Percentiles rank a stretch among this genome's conserved stretches.
Evolutionary conservation across 495 filamentous ascomycete species (phyloP).

Genomic region (Entonaema liquescens): DNA sequence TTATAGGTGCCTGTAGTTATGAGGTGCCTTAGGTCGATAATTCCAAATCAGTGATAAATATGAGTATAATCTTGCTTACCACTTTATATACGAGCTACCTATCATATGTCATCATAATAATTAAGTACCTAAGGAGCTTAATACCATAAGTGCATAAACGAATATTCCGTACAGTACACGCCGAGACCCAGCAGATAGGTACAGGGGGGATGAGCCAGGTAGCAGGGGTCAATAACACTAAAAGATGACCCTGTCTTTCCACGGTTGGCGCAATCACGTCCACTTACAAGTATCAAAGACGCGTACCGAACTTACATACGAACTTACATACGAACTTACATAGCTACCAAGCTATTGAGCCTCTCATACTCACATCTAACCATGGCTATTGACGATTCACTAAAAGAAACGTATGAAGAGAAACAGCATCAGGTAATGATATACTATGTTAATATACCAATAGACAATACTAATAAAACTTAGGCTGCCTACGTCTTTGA

Average conservation of each 20-base stretch:
- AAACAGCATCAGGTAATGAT: constrained; percentile 60
- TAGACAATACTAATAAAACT: constrained; percentile 25
- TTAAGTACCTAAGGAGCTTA: too few species aligned
- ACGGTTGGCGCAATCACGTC: constrained; percentile 1
- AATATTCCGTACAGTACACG: too few species aligned
- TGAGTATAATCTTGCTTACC: too few species aligned
- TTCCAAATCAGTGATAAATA: too few species aligned
- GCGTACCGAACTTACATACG: constrained; percentile 14
- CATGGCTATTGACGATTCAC: constrained; percentile 40
- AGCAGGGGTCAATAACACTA: constrained; percentile 18
- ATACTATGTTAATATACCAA: constrained; percentile 9
- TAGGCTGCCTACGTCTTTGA: constrained; percentile 79
- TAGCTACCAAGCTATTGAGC: background rate
- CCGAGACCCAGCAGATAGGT: background rate
- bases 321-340: background rate
- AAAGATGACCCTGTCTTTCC: background rate
- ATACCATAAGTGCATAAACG: too few species aligned
- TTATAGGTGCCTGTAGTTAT: too few species aligned
- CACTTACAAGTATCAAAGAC: constrained; percentile 26
- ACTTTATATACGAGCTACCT: too few species aligned
- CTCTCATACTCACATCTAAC: constrained; percentile 6
- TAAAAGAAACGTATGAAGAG: constrained; percentile 38
- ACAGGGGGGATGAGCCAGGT: background rate
- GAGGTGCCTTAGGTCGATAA: too few species aligned
- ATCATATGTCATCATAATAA: too few species aligned